Evolutionary conservation across 208 protist species (phyloP).

Genomic region (Wallacemonas sp.): DNA sequence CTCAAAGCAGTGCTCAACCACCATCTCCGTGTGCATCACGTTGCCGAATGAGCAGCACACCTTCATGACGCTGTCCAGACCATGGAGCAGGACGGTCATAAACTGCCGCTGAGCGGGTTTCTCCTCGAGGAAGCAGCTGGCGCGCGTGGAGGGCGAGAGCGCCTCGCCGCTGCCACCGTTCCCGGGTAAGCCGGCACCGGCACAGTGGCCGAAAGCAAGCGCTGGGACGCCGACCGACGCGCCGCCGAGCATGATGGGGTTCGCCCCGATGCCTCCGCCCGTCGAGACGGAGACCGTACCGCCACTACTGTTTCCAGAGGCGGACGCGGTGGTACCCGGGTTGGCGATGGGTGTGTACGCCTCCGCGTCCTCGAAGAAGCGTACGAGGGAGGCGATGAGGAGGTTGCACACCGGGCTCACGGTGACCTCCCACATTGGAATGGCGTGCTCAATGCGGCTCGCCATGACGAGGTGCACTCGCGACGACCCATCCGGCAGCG

Average conservation of each 20-base stretch:
- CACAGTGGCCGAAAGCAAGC: background rate
- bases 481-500: background rate
- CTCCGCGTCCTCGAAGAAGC: conserved; percentile 51
- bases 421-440: conserved; percentile 89
- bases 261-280: background rate
- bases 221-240: background rate
- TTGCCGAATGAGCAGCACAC: conserved; percentile 83
- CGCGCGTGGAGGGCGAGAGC: background rate
- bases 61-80: conserved; percentile 63
- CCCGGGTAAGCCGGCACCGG: background rate
- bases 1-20: conserved; percentile 68
- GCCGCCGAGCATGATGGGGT: background rate
- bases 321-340: too few species aligned
- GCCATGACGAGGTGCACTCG: conserved; percentile 44
- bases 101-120: background rate
- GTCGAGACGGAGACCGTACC: background rate
- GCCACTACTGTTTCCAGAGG: background rate
- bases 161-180: background rate
- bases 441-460: conserved; percentile 78
- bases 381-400: conserved; percentile 38
- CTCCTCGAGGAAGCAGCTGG: conserved; percentile 5
- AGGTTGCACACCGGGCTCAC: conserved; percentile 49
- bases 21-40: conserved; percentile 55
- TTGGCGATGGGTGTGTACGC: conserved; percentile 31
- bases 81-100: conserved; percentile 50